Evolutionary conservation across 306 rosid species (phyloP), one percentile per base, ranked within the genome.

Genomic region (Trichosanthes cucumerina): DNA sequence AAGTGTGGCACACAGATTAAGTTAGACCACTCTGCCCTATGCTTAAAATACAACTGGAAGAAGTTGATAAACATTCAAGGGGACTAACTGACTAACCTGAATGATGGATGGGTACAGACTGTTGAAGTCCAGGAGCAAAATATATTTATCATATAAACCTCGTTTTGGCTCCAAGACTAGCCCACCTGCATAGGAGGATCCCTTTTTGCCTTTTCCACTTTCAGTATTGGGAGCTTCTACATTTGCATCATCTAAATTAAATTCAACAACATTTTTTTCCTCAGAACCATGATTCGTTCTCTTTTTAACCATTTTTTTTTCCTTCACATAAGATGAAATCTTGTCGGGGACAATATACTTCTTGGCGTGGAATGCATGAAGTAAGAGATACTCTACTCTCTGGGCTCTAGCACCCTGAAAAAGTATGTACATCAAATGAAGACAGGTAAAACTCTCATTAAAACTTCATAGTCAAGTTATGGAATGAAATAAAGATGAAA

Each of bases 331-430:
- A 69, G 83, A 83, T 7, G 93, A 81, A 79, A 84, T 81, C 85
- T 95, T 95, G 86, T 95, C 99, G 52, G 97, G 97, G 73, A 92
- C 92, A 52, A 95, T 88, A 83, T 88, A 92, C 85, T 95, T 95
- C 86, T 81, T 87, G 76, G 93, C 91, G 86, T 89, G 97, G 86
- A 95, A 95, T 79, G 97, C 95, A 83, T 95, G 99, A 91, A 95
- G 87, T 73, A 95, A 79, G 80, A 95, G 97, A 83, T 91, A 92
- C 80, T 95, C 99, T 60, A 95, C 99, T 83, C 97, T 89, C 84
- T 95, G 99, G 13, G 99, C 99, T 84, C 99, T 91, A 64, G 93
- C 97, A 85, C 99, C 99, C 97, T 95, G 89, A 83, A 85, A 84
- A 63, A 39, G 78, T 18, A 64, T n/a, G 85, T 34, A 38, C 9